phyloP scores from a whole-genome alignment of 805 yeast genomes.

The Cyberlindnera veronae region DNA sequence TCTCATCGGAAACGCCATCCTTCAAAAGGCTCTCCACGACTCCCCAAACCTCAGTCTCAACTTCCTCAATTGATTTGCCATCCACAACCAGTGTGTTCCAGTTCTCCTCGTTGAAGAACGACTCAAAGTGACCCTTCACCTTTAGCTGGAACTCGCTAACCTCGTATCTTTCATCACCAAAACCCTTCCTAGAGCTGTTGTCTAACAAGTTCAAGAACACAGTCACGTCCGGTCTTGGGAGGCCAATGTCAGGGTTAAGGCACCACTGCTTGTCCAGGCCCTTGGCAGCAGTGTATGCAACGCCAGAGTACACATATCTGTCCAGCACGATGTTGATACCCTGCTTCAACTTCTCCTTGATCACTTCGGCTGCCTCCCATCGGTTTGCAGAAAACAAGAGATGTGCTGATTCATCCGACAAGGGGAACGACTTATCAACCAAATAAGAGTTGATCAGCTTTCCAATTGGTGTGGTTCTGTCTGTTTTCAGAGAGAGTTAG shows the following conservation, averaged over 20 bases:
- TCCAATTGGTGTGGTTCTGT: constrained; percentile 81
- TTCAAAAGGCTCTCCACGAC: constrained; percentile 20
- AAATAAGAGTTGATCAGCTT: constrained; percentile 71
- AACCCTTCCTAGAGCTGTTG: constrained; percentile 58
- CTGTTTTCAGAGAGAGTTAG: constrained; percentile 28
- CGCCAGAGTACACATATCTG: constrained; percentile 88
- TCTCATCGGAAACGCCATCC: constrained; percentile 4
- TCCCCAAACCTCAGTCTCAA: constrained; percentile 43
- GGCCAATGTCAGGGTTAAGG: constrained; percentile 71
- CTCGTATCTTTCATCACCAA: constrained; percentile 95
- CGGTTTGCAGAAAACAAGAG: constrained; percentile 87
- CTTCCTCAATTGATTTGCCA: constrained; percentile 52
- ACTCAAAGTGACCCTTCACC: constrained; percentile 60
- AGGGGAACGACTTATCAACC: constrained; percentile 41
- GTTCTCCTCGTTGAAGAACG: constrained; percentile 35
- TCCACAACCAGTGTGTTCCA: constrained; percentile 60
- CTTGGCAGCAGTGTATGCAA: constrained; percentile 89
- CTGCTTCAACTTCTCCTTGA: constrained; percentile 39
- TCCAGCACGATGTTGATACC: constrained; percentile 73
- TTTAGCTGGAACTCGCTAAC: constrained; percentile 63
- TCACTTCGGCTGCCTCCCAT: constrained; percentile 70
- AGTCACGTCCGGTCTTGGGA: constrained; percentile 83
- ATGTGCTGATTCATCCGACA: constrained; percentile 82
- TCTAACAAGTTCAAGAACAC: constrained; percentile 66
- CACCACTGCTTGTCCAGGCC: constrained; percentile 77